Evolutionary conservation across 2,329 filamentous ascomycete genomes (phyloP), one percentile per base, ranked within the genome.

Genomic region (Aspergillus proliferans): DNA sequence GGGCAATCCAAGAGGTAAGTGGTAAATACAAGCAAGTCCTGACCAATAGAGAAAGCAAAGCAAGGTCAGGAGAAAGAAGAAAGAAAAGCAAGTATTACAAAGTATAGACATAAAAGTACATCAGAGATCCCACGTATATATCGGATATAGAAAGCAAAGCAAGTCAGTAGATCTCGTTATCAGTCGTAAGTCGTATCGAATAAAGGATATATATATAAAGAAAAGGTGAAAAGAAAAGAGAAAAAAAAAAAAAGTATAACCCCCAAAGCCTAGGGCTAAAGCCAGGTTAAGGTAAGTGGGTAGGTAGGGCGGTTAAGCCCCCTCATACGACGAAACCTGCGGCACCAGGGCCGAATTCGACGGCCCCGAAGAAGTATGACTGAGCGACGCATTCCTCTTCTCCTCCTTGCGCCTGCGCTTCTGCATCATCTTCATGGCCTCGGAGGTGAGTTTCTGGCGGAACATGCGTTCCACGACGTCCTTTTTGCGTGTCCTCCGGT

Each of bases 401-500:
- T 66, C 59, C n/a, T 71, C 68, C 52, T 68, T 75, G 49, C 71
- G 64, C 47, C 70, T 71, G 56, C 74, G 72, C 62, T 77, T 77
- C 56, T 77, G 69, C 9, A 80, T 71, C 57, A 79, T 78, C 54
- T 76, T 74, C 55, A 85, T 83, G 1, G 82, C 83, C 57, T 83
- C 75, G 43, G 77, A 70, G 0, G 88, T 94, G 48, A 94, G 68
- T 54, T 88, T 82, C 63, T 93, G 88, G 26, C 87, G 75, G 59
- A 87, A 82, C 69, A 93, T 81, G 41, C 84, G 78, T 61, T 91
- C 84, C 19, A 90, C 75, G 0, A 94, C 87, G 39, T 94, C 88
- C 78, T 90, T 92, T 77, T 94, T 94, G 45, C 88, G 76, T 2
- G 88, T 90, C 54, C 79, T 81, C 18, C 84, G 79, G 62, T 92